Evolutionary conservation across 768 basidiomycete genomes (phyloP), one percentile per base, ranked within the genome.

Genomic region (Tricholoma hemisulphureum): DNA sequence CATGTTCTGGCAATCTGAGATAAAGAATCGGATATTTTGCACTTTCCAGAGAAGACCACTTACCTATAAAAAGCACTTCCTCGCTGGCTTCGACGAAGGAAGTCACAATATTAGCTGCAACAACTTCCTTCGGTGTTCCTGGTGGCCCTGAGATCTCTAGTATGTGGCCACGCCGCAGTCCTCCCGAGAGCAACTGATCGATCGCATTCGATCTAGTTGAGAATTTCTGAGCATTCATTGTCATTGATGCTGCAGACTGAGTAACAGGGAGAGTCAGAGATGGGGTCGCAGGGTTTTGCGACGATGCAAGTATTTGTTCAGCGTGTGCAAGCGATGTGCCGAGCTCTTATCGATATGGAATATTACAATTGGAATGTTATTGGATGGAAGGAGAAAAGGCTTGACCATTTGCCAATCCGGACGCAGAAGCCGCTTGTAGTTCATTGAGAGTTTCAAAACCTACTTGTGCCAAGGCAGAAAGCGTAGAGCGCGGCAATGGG

Each of bases 101-200:
- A 31, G 71, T 67, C 13, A 79, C 77, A 45, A 89, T 77, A 51
- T 79, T 76, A 13, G 80, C 69, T 8, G 81, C 81, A 7, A 90
- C 61, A 11, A 63, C 66, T 57, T 87, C 86, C 61, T 89, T 91
- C 9, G 82, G 80, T 35, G 82, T 80, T 49, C 90, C 90, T 0
- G 90, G 89, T 45, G 88, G 87, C 0, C 90, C 89, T 28, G 88
- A 88, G 62, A 92, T 73, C 71, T 92, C 90, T 18, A 91, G 75
- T 59, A 89, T 76, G 60, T 81, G 77, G 7, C 87, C 86, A 56
- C 76, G 77, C 54, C 74, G 71, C 45, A 92, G 69, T 14, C 90
- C 90, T 45, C 87, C 87, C 29, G 75, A 80, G 5, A 92, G 77
- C 2, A 91, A 67, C 16, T 72, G 72, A 62, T 91, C 86, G 26